Conservation (phyloP, 2,329 filamentous ascomycete species). For the Alternaria atra region DNA sequence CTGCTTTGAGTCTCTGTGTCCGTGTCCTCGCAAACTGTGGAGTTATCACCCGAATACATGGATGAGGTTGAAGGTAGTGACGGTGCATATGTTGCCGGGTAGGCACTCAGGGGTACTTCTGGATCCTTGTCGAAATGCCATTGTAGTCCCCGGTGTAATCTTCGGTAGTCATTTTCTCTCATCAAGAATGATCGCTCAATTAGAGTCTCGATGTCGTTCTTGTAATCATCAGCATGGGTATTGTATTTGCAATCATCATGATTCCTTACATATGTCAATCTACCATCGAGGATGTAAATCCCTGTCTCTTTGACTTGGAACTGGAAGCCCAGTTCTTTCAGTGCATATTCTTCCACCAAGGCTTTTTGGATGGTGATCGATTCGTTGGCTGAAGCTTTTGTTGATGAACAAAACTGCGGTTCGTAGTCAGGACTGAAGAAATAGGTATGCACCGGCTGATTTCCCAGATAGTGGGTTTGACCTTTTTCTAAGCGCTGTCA, state of each 20-base stretch:
- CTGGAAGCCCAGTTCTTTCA: background rate
- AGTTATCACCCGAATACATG: background rate
- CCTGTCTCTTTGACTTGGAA: background rate
- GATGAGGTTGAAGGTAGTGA: background rate
- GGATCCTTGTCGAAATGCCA: background rate
- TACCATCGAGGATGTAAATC: no score
- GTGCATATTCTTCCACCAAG: slow-evolving; percentile 5
- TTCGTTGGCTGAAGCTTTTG: background rate
- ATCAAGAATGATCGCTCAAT: slow-evolving; percentile 3
- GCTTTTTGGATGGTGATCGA: slow-evolving; percentile 6
- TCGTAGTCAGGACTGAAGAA: slow-evolving; percentile 33
- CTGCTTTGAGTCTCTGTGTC: background rate
- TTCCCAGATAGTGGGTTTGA: slow-evolving; percentile 31
- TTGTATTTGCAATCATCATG: background rate
- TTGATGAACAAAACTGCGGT: slow-evolving; percentile 22
- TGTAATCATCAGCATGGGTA: background rate
- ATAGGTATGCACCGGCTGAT: slow-evolving; percentile 31
- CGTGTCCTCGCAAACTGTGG: background rate
- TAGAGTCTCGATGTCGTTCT: slow-evolving; percentile 4
- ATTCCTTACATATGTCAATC: no score
- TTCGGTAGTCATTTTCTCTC: slow-evolving; percentile 1
- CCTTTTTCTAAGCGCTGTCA: slow-evolving; percentile 7
- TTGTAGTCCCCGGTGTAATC: slow-evolving; percentile 1
- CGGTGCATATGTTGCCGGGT: background rate
- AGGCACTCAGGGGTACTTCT: background rate